Evolutionary conservation across 306 rosid species (phyloP).

Genomic region (Calophaca sinica): DNA sequence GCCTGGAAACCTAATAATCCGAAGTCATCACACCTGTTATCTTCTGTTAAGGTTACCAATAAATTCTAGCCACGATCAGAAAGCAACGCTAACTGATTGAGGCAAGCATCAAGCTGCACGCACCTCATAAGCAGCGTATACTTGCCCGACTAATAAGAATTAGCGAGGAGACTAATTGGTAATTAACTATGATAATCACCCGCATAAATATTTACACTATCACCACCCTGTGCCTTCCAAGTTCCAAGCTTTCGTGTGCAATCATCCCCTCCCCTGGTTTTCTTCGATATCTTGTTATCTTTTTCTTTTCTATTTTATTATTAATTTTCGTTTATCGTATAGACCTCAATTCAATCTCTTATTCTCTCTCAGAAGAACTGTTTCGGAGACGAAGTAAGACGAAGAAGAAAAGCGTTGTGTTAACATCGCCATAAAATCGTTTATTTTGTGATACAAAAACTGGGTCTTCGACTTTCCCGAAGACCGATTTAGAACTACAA

Average conservation of each 20-base stretch:
- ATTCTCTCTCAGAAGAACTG: constrained; percentile 40
- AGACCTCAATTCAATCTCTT: constrained; percentile 42
- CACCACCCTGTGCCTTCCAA: constrained; percentile 33
- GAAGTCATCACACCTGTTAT: not conserved
- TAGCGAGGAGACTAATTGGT: constrained; percentile 27
- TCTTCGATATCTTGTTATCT: constrained; percentile 14
- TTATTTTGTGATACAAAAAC: constrained; percentile 34
- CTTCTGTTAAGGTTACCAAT: not conserved
- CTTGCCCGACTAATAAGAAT: not conserved
- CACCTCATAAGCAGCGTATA: constrained; percentile 15
- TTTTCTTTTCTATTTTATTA: not conserved
- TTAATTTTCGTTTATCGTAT: constrained; percentile 26
- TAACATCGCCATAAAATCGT: constrained; percentile 41
- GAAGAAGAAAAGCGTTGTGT: constrained; percentile 27
- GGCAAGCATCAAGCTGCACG: constrained; percentile 23
- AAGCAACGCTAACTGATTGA: not conserved
- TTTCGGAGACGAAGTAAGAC: constrained; percentile 43
- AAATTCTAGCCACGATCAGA: constrained; percentile 4
- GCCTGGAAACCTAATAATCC: not conserved
- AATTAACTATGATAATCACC: not conserved
- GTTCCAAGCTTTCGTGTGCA: constrained; percentile 43
- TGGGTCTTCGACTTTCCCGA: constrained; percentile 57
- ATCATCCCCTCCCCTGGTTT: constrained; percentile 44
- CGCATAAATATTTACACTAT: constrained; percentile 42
- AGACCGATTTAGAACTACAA: constrained; percentile 63